These are phyloP conservation scores for Vinca minor DNA, from an alignment of 257 asterid species.

Conservation along the genomic window DNA sequence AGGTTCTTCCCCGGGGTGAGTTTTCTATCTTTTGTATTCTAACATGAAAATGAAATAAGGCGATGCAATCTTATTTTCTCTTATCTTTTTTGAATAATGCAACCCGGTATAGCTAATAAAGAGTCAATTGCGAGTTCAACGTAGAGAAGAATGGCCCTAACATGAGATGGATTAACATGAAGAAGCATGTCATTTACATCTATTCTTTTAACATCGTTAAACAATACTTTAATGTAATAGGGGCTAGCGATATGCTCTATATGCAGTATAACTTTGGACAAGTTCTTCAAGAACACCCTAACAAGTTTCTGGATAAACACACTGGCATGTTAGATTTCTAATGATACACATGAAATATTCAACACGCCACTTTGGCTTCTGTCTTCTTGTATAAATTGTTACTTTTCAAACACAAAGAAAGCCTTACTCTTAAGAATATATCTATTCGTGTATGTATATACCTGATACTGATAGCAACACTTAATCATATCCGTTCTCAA, in stretches of 20 bases:
- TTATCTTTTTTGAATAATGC: neutral
- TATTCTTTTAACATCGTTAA: neutral
- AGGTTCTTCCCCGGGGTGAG: conserved; percentile 59
- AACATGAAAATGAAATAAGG: neutral
- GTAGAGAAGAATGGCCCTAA: neutral
- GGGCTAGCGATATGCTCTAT: neutral
- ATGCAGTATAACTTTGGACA: neutral
- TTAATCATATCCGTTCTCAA: neutral
- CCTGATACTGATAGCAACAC: too few relatives aligned
- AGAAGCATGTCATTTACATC: neutral
- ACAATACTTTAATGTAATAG: neutral
- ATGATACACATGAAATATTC: neutral
- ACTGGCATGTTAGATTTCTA: neutral
- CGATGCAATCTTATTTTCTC: neutral
- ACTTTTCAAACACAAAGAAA: too few relatives aligned
- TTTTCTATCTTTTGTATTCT: neutral
- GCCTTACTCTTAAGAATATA: too few relatives aligned
- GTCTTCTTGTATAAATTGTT: too few relatives aligned
- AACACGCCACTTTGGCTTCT: too few relatives aligned
- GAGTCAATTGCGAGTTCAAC: too few relatives aligned
- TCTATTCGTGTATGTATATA: too few relatives aligned
- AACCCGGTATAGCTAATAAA: neutral
- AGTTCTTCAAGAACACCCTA: neutral
- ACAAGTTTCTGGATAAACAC: neutral
- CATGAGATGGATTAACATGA: neutral